These are phyloP conservation scores for Digitaria exilis DNA, from an alignment of 202 grass and related monocot species.

Conservation along the genomic window DNA sequence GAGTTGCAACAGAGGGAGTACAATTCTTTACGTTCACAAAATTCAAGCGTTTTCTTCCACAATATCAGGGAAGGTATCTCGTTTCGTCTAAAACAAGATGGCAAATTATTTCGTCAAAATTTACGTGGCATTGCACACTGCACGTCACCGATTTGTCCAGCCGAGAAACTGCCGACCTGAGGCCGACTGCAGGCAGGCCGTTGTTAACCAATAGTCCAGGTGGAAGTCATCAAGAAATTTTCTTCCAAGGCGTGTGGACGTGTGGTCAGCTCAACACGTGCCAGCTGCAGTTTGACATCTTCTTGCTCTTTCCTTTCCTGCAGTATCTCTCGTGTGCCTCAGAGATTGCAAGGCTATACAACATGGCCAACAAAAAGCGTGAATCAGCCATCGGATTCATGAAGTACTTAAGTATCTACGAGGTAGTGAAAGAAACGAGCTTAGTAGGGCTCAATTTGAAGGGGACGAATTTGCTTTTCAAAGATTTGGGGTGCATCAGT, in stretches of 20 bases:
- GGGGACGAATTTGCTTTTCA: neutral
- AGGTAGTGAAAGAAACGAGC: neutral
- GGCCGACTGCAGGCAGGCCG: neutral
- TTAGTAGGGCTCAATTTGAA: neutral
- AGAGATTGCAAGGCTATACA: too few species aligned
- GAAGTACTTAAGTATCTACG: neutral
- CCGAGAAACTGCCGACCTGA: neutral
- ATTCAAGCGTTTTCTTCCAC: too few species aligned
- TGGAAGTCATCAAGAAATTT: neutral
- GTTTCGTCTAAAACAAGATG: too few species aligned
- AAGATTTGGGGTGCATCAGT: neutral
- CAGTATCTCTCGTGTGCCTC: too few species aligned
- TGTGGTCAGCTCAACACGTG: constrained; percentile 8
- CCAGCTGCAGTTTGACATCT: neutral
- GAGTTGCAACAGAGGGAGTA: too few species aligned
- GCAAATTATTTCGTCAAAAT: too few species aligned
- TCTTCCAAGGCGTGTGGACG: constrained; percentile 23
- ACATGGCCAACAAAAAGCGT: neutral
- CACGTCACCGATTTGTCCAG: neutral
- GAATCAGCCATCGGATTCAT: neutral
- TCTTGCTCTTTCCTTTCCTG: too few species aligned
- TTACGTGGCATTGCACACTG: too few species aligned
- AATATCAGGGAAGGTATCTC: too few species aligned
- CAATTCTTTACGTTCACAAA: too few species aligned
- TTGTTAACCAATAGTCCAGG: neutral